Base-by-base conservation (phyloP, 2,329 filamentous ascomycete species). In the Leptosphaerulina australis region DNA sequence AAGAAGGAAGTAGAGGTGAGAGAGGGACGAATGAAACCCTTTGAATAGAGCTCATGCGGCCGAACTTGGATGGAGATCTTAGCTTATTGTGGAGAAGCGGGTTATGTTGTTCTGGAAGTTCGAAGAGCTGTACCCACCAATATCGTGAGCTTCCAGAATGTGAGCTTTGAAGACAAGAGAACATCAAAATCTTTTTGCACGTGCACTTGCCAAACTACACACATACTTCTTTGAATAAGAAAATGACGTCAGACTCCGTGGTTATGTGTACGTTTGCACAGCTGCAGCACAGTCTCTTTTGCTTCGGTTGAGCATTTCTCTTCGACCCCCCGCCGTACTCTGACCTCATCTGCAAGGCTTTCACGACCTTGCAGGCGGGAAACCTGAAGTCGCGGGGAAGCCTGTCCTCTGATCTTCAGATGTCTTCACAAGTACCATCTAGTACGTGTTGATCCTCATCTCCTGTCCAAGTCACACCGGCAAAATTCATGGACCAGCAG, bases 1-100 rank as follows among this genome's bases (percentile, higher is more conserved):
- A 53, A 56, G 54, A 37, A 58, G 60, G 60, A 24, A 39, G 30
- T 25, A 36, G 30, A 40, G 47, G 39, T 40, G 18, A 18, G 17
- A n/a, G 22, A 9, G 17, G 14, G 25, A 28, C 41, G 41, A 51
- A 51, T 51, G n/a, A n/a, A n/a, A n/a, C n/a, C n/a, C n/a, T n/a
- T n/a, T n/a, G n/a, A n/a, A n/a, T n/a, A n/a, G n/a, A n/a, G 31
- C 41, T 41, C 48, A 51, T 43, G 48, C 36, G 40, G 48, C 40
- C 36, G 35, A 38, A 50, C 9, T 26, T 26, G 41, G 29, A 30
- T 28, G 35, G 21, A 33, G 48, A 51, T 24, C 30, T 36, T 46
- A 36, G 36, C 35, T 41, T 26, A 36, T 40, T 41, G 25, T 29
- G 30, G 40, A 31, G 11, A 11, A 12, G 24, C 25, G 14, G 34